Base-by-base conservation (phyloP, 2,329 filamentous ascomycete species). In the Pseudocercospora macadamiae region DNA sequence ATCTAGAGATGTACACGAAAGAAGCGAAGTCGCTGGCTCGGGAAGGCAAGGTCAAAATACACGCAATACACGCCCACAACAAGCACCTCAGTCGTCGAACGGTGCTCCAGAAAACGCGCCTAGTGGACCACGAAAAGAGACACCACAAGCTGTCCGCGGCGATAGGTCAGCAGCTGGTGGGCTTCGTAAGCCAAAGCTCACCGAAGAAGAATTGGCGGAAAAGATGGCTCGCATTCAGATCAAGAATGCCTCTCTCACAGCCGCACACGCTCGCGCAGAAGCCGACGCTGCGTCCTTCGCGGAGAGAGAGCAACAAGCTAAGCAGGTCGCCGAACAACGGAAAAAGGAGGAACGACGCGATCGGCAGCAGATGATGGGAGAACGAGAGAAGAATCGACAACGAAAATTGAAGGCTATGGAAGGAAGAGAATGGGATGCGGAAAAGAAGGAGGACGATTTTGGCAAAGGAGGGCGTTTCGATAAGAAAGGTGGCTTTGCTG, bases 201-300 rank as follows among this genome's bases (percentile, higher is more conserved):
- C 85, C 1, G 86, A 89, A 68, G 83, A 81, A 63, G 82, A 89
- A 70, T 79, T 89, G 6, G 80, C 79, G 3, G 82, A 81, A 45
- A 84, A 84, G 61, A 82, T 89, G 60, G 84, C 82, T 6, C 78
- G 80, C 32, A 88, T 87, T 66, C 81, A 81, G 62, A 79, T 86
- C 64, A 83, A 86, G 57, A 88, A 87, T 54, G 82, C 82, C 4
- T 79, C 82, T 51, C 78, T 84, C 12, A 79, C 80, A 7, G 85
- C 83, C 7, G 84, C 84, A 0, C 85, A 89, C 68, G 83, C 82
- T 1, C 80, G 85, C 23, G 85, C 86, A n/a, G 84, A 89, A 75
- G 85, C 85, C n/a, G 87, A 89, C 64, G 81, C 83, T 54, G 85
- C 85, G 2, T 83, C 81, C 0, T 89, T 87, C 69, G 80, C 85